phyloP scores from a whole-genome alignment of 495 filamentous ascomycete species.

The Rusavskia elegans region DNA sequence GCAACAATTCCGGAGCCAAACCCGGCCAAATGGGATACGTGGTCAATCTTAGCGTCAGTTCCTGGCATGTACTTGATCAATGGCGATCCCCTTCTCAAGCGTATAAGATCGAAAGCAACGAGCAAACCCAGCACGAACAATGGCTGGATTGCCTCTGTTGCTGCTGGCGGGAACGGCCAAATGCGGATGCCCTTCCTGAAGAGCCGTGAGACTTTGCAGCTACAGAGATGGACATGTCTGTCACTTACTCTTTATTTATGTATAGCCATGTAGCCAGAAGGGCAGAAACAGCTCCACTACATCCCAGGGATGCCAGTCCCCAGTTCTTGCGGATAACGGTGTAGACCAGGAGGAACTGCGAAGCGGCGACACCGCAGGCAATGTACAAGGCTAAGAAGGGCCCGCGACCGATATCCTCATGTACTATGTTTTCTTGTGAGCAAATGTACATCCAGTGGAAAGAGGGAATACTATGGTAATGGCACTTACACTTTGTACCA shows the following conservation, averaged over 20 bases:
- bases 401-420: conserved; percentile 78
- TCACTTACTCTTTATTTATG: conserved; percentile 36
- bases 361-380: conserved; percentile 47
- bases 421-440: conserved; percentile 26
- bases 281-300: conserved; percentile 57
- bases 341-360: conserved; percentile 41
- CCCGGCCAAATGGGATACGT: conserved; percentile 61
- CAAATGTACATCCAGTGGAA: not conserved
- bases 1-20: conserved; percentile 33
- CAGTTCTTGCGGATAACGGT: conserved; percentile 39
- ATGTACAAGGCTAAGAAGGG: conserved; percentile 71
- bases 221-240: not conserved
- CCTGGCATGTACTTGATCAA: not conserved
- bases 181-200: not conserved
- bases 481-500: conserved; percentile 35
- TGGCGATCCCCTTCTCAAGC: not conserved
- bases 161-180: not conserved
- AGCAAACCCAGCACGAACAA: not conserved
- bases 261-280: conserved; percentile 53
- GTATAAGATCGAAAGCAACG: not conserved
- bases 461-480: not conserved
- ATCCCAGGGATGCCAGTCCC: conserved; percentile 44
- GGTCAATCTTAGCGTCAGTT: conserved; percentile 32
- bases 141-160: not conserved
- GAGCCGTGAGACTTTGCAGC: not conserved